A percentile compares a stretch with the other conserved stretches of the same genome.
Conservation (phyloP, 2,329 filamentous ascomycete genomes). For the Lachnellula arida region DNA sequence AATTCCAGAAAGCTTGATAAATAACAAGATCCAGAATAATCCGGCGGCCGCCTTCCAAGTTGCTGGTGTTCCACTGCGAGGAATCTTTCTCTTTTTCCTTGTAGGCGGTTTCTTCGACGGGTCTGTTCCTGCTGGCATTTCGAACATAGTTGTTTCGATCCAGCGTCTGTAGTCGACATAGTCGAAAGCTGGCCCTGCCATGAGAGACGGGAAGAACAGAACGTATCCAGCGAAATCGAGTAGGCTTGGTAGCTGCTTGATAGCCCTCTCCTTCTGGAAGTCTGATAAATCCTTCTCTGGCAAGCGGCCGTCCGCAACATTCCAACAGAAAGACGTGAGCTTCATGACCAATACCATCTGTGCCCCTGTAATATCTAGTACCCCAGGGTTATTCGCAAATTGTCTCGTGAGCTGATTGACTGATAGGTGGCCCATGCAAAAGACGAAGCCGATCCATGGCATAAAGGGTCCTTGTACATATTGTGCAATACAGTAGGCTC, state of each 20-base stretch:
- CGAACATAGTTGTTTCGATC: slow-evolving; percentile 93
- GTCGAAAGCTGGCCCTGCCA: slow-evolving; percentile 90
- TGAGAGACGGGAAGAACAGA: slow-evolving; percentile 87
- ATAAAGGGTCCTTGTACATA: slow-evolving; percentile 85
- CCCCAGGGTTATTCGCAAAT: slow-evolving; percentile 57
- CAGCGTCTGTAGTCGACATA: slow-evolving; percentile 88
- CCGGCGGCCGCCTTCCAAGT: slow-evolving; percentile 69
- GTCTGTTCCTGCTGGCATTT: slow-evolving; percentile 74
- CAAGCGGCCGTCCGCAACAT: slow-evolving; percentile 85
- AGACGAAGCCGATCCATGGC: slow-evolving; percentile 95
- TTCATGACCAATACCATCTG: slow-evolving; percentile 99
- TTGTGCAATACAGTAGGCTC: slow-evolving; percentile 77
- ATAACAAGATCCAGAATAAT: slow-evolving; percentile 72
- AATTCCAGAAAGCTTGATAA: slow-evolving; percentile 64
- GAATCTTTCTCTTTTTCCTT: slow-evolving; percentile 86
- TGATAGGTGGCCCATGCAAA: slow-evolving; percentile 94
- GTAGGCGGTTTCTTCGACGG: slow-evolving; percentile 81
- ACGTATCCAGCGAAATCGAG: slow-evolving; percentile 88
- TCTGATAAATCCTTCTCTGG: slow-evolving; percentile 77
- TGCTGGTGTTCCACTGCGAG: slow-evolving; percentile 82
- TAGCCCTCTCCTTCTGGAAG: slow-evolving; percentile 75
- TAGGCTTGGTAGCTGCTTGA: slow-evolving; percentile 67
- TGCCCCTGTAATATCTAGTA: slow-evolving; percentile 84
- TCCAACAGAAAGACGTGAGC: slow-evolving; percentile 94
- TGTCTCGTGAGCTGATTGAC: slow-evolving; percentile 83